These are phyloP conservation scores for Teunomyces funiuensis DNA, from an alignment of 805 yeast genomes.

Conservation along the genomic window DNA sequence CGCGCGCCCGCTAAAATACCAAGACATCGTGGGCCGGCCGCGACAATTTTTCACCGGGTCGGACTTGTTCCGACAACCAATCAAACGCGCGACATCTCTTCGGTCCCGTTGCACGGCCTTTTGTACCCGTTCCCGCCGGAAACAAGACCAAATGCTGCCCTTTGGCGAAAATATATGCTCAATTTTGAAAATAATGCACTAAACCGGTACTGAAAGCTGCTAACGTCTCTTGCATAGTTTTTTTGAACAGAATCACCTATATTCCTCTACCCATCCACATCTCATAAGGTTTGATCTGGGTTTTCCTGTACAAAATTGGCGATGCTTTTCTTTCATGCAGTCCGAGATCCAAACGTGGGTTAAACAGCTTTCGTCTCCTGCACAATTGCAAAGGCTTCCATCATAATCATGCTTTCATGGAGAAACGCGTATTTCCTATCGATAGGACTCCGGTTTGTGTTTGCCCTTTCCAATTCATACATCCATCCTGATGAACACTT, in stretches of 20 bases:
- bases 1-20: no score
- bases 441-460: constrained; percentile 49
- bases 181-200: no score
- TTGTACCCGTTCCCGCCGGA: not conserved
- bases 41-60: constrained; percentile 1
- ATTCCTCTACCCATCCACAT: no score
- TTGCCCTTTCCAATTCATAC: constrained; percentile 74
- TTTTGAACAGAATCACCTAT: no score
- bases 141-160: not conserved
- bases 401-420: constrained; percentile 33
- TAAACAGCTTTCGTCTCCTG: no score
- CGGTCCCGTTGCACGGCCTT: constrained; percentile 3
- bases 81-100: not conserved
- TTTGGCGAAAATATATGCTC: no score
- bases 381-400: not conserved
- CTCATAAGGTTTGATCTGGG: no score
- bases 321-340: no score
- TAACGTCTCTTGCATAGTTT: no score
- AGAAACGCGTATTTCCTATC: constrained; percentile 45
- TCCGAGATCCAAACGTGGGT: no score
- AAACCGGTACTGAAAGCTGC: no score
- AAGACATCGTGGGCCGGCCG: not conserved
- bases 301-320: not conserved
- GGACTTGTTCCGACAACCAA: constrained; percentile 2
- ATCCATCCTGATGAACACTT: constrained; percentile 98